Evolutionary conservation across 148 eudicot genomes (phyloP).

Genomic region (Amaranthus hypochondriacus): DNA sequence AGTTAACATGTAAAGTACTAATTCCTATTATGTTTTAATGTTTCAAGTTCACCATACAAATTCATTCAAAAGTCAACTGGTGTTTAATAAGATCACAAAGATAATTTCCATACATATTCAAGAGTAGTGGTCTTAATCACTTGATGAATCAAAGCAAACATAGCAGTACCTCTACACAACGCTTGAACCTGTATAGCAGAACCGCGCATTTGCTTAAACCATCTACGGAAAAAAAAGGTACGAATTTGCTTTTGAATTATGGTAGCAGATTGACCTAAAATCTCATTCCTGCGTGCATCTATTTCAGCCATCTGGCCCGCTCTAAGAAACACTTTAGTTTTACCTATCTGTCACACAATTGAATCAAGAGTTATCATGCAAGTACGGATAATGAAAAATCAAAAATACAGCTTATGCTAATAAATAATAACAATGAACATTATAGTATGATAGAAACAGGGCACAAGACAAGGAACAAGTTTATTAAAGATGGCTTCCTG

Average conservation of each 20-base stretch:
- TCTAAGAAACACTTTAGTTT: conserved; percentile 90
- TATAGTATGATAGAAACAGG: too few species aligned
- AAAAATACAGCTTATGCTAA: neutral
- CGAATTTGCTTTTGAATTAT: conserved; percentile 65
- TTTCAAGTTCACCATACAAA: neutral
- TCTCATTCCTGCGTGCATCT: conserved; percentile 69
- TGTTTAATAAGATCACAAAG: neutral
- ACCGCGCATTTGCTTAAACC: conserved; percentile 39
- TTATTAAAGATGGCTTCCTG: neutral
- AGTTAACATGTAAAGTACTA: neutral
- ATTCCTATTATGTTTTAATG: neutral
- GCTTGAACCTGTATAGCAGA: conserved; percentile 66
- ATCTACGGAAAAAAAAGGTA: conserved; percentile 47
- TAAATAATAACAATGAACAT: neutral
- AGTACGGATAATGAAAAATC: conserved; percentile 6
- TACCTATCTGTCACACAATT: conserved; percentile 66
- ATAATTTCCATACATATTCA: neutral
- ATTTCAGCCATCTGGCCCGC: conserved; percentile 99
- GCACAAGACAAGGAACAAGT: neutral
- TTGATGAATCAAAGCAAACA: conserved; percentile 1
- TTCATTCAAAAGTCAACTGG: neutral
- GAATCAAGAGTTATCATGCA: conserved; percentile 11
- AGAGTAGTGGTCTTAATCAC: neutral
- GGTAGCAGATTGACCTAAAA: conserved; percentile 76
- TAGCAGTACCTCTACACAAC: conserved; percentile 61